Conservation (phyloP, 139 green algal genomes). For the Coelastrella sp. region DNA sequence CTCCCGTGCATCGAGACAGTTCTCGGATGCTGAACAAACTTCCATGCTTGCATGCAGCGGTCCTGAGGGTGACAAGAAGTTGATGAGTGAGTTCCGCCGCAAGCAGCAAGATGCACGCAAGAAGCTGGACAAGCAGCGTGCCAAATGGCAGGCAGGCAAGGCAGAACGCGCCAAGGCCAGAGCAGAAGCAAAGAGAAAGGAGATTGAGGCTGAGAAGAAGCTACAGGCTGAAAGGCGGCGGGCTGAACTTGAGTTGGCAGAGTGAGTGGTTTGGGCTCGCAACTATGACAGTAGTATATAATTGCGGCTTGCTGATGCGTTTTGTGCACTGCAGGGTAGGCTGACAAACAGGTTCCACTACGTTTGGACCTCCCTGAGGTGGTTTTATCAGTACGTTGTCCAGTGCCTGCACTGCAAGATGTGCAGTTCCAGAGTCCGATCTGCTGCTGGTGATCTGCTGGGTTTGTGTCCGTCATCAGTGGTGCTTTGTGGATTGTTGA, state of each 20-base stretch:
- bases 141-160: constrained; percentile 46
- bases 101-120: constrained; percentile 53
- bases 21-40: too few species aligned
- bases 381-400: too few species aligned
- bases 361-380: too few species aligned
- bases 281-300: background rate
- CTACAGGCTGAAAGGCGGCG: constrained; percentile 32
- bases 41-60: constrained; percentile 28
- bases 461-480: background rate
- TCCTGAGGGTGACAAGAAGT: constrained; percentile 50
- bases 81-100: constrained; percentile 53
- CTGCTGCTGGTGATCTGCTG: background rate
- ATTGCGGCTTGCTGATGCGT: too few species aligned
- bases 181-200: constrained; percentile 37
- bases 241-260: constrained; percentile 31
- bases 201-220: constrained; percentile 43
- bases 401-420: too few species aligned
- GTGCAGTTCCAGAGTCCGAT: too few species aligned
- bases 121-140: constrained; percentile 47
- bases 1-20: too few species aligned
- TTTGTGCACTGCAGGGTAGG: too few species aligned
- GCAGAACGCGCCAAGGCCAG: background rate
- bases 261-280: background rate
- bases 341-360: too few species aligned
- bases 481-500: background rate